A percentile compares a stretch with the other conserved stretches of the same genome.
Conservation (phyloP, 495 filamentous ascomycete species). For the Aspergillus kassunensis region DNA sequence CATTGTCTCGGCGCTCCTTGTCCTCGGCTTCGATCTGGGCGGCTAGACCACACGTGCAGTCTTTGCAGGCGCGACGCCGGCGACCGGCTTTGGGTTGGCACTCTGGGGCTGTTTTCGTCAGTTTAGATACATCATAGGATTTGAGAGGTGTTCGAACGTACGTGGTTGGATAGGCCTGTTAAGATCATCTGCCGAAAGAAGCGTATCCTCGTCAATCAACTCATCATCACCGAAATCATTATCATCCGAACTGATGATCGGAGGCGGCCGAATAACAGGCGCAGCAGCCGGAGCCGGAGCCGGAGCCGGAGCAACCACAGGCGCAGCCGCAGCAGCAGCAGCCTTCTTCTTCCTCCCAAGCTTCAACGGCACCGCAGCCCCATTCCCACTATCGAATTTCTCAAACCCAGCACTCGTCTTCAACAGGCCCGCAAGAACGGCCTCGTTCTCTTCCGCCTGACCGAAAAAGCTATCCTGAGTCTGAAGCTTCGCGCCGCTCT, state of each 20-base stretch:
- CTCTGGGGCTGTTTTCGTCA: constrained; percentile 58
- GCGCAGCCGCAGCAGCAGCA: not conserved
- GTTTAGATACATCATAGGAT: not conserved
- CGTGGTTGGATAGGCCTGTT: constrained; percentile 67
- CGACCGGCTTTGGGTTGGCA: constrained; percentile 80
- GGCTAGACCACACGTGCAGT: constrained; percentile 91
- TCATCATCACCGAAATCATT: constrained; percentile 58
- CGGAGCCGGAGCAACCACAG: not conserved
- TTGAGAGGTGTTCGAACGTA: constrained; percentile 41
- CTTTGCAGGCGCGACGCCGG: constrained; percentile 91
- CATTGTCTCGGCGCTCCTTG: constrained; percentile 57
- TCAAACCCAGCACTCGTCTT: constrained; percentile 58
- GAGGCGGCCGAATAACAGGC: constrained; percentile 2
- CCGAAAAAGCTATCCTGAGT: constrained; percentile 64
- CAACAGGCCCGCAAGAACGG: constrained; percentile 78
- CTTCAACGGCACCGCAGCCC: constrained; percentile 66
- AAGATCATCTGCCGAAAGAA: constrained; percentile 80
- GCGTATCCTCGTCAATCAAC: constrained; percentile 82
- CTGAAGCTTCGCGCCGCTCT: constrained; percentile 63
- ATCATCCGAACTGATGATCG: constrained; percentile 26
- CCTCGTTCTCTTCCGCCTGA: constrained; percentile 50
- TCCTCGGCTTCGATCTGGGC: constrained; percentile 78
- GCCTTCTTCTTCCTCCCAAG: constrained; percentile 59
- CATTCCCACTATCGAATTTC: constrained; percentile 63
- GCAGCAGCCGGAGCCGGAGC: too few relatives aligned